These are phyloP conservation scores for Cytospora piceicola DNA, from an alignment of 2,329 filamentous ascomycete species.

Conservation along the genomic window DNA sequence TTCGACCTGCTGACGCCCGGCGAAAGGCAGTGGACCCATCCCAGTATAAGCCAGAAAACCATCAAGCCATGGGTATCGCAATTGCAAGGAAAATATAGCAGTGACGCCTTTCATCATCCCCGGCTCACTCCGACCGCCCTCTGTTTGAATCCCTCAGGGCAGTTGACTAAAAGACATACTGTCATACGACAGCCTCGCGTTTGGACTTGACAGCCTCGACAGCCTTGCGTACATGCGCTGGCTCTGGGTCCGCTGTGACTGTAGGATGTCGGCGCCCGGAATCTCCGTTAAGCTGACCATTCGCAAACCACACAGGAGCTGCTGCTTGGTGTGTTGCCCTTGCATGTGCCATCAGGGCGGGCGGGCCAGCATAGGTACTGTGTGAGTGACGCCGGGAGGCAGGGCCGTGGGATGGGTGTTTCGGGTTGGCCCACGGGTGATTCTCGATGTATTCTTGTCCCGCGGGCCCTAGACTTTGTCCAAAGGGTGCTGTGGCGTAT, in stretches of 20 bases:
- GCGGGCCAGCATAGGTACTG: conserved; percentile 28
- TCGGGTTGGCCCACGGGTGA: conserved; percentile 90
- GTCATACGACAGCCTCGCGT: conserved; percentile 24
- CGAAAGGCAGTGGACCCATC: conserved; percentile 8
- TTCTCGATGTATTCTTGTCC: conserved; percentile 88
- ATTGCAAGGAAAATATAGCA: conserved; percentile 22
- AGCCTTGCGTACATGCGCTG: conserved; percentile 19
- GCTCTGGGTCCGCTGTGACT: conserved; percentile 16
- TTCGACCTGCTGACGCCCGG: conserved; percentile 4
- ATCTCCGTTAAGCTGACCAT: conserved; percentile 29
- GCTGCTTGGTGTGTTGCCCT: conserved; percentile 24
- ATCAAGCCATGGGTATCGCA: conserved; percentile 27
- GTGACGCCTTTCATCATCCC: conserved; percentile 12
- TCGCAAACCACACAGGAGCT: conserved; percentile 24
- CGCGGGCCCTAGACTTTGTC: conserved; percentile 62
- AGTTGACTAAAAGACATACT: neutral
- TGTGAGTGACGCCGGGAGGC: conserved; percentile 29
- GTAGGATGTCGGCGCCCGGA: conserved; percentile 21
- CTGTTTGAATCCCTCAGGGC: neutral
- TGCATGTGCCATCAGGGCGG: conserved; percentile 19
- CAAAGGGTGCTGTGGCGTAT: conserved; percentile 52
- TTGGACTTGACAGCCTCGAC: conserved; percentile 22
- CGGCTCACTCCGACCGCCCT: neutral
- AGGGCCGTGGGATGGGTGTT: conserved; percentile 69
- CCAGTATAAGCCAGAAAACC: conserved; percentile 15